phyloP scores from a whole-genome alignment of 2,329 filamentous ascomycete species.

The Penicillium brevicompactum region DNA sequence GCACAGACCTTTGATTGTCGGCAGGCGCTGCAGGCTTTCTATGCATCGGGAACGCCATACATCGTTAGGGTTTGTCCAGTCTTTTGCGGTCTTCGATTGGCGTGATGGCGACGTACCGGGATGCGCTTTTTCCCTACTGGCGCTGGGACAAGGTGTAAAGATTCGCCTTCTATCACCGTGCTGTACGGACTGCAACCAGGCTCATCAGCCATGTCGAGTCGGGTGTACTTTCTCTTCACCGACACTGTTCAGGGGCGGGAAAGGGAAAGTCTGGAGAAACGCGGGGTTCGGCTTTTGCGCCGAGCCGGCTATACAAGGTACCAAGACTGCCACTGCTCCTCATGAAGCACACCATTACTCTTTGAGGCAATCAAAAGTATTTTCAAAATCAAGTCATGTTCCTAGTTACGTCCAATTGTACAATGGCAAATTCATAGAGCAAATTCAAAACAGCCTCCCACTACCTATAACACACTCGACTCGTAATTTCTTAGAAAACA shows the following conservation, averaged over 20 bases:
- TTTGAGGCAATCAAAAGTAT: not conserved
- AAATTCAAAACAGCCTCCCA: not conserved
- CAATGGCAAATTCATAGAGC: not conserved
- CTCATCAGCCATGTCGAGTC: not conserved
- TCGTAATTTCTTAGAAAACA: slow-evolving; percentile 45
- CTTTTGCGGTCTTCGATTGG: not conserved
- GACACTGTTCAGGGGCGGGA: slow-evolving; percentile 2
- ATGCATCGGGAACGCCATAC: not conserved
- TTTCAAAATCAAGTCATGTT: not conserved
- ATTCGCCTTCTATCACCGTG: slow-evolving; percentile 23
- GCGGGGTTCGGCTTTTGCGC: slow-evolving; percentile 23
- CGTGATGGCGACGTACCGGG: slow-evolving; percentile 28
- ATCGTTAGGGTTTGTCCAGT: not conserved
- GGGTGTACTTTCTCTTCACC: not conserved
- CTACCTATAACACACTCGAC: not conserved
- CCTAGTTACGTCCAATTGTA: too few species aligned
- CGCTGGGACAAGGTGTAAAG: slow-evolving; percentile 21
- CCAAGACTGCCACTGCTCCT: not conserved
- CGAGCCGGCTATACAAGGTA: slow-evolving; percentile 12
- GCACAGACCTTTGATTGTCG: slow-evolving; percentile 38
- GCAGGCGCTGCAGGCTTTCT: slow-evolving; percentile 43
- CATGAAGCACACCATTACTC: too few species aligned
- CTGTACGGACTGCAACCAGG: not conserved
- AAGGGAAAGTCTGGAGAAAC: slow-evolving; percentile 22
- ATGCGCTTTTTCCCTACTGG: slow-evolving; percentile 39